Conservation (phyloP, 768 basidiomycete species). For the Boletus reticulatus region DNA sequence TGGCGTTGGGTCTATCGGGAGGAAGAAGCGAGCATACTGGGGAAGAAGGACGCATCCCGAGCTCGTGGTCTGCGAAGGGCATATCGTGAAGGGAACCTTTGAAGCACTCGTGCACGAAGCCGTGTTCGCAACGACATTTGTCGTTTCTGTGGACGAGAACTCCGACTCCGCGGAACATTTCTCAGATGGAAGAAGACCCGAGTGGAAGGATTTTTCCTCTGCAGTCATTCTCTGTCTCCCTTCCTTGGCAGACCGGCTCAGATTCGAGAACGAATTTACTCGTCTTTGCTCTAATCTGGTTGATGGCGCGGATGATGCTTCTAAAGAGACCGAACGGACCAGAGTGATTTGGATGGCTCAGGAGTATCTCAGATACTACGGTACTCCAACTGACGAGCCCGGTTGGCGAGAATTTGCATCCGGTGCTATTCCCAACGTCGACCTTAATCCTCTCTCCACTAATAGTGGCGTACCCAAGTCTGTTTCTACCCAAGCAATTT, state of each 20-base stretch:
- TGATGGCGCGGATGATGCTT: slow-evolving; percentile 46
- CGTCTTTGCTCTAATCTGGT: slow-evolving; percentile 67
- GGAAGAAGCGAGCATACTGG: slow-evolving; percentile 74
- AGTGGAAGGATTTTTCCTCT: slow-evolving; percentile 65
- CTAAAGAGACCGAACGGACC: slow-evolving; percentile 36
- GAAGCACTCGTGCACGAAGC: slow-evolving; percentile 82
- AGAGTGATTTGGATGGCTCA: slow-evolving; percentile 64
- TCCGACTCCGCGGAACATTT: slow-evolving; percentile 16
- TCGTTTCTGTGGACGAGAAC: slow-evolving; percentile 19
- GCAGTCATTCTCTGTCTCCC: slow-evolving; percentile 63
- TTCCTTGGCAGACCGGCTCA: slow-evolving; percentile 45
- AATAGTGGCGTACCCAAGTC: slow-evolving; percentile 40
- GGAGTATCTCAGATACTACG: slow-evolving; percentile 63
- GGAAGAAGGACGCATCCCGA: slow-evolving; percentile 75
- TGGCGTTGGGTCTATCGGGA: slow-evolving; percentile 25
- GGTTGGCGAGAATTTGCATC: slow-evolving; percentile 60
- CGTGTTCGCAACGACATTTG: slow-evolving; percentile 74
- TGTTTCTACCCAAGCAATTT: slow-evolving; percentile 53
- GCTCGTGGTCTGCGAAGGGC: slow-evolving; percentile 41
- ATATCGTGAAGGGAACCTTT: slow-evolving; percentile 62
- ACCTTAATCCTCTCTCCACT: slow-evolving; percentile 20
- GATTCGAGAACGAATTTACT: slow-evolving; percentile 69
- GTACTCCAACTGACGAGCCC: slow-evolving; percentile 45
- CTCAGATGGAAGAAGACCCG: slow-evolving; percentile 24
- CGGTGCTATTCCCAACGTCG: slow-evolving; percentile 47